A percentile compares a stretch with the other conserved stretches of the same genome.
phyloP scores from a whole-genome alignment of 148 eudicot genomes.

The Nepenthes mirabilis region DNA sequence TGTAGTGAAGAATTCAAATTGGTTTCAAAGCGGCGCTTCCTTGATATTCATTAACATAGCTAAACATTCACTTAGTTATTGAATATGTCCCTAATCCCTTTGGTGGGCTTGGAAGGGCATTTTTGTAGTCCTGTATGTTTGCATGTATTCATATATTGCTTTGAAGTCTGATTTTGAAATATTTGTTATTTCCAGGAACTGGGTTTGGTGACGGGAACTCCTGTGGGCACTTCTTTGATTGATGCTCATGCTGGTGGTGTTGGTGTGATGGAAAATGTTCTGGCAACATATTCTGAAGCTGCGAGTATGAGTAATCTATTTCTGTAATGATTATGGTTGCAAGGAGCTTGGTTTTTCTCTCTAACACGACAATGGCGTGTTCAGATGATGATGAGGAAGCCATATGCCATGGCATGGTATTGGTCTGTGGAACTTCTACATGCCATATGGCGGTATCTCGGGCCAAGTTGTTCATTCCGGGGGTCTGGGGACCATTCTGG shows the following conservation, averaged over 20 bases:
- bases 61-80: neutral
- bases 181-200: slow-evolving; percentile 51
- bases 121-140: neutral
- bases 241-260: slow-evolving; percentile 99
- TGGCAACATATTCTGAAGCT: slow-evolving; percentile 28
- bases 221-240: slow-evolving; percentile 90
- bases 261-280: slow-evolving; percentile 90
- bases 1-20: slow-evolving; percentile 21
- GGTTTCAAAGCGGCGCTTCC: slow-evolving; percentile 18
- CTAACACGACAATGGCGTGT: slow-evolving; percentile 7
- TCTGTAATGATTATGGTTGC: slow-evolving; percentile 2
- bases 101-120: slow-evolving; percentile 11
- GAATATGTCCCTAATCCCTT: slow-evolving; percentile 6
- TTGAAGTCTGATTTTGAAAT: slow-evolving; percentile 4
- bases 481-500: slow-evolving; percentile 99
- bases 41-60: slow-evolving; percentile 18
- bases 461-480: slow-evolving; percentile 82
- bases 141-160: slow-evolving; percentile 1
- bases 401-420: slow-evolving; percentile 83
- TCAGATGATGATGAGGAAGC: slow-evolving; percentile 61
- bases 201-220: slow-evolving; percentile 69
- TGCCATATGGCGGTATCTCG: slow-evolving; percentile 94
- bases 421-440: slow-evolving; percentile 99
- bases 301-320: slow-evolving; percentile 22
- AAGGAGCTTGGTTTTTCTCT: neutral